Percentiles rank a stretch among this genome's conserved stretches.
These are phyloP conservation scores for Breynia disticha DNA, from an alignment of 441 rosid genomes.

Conservation along the genomic window DNA sequence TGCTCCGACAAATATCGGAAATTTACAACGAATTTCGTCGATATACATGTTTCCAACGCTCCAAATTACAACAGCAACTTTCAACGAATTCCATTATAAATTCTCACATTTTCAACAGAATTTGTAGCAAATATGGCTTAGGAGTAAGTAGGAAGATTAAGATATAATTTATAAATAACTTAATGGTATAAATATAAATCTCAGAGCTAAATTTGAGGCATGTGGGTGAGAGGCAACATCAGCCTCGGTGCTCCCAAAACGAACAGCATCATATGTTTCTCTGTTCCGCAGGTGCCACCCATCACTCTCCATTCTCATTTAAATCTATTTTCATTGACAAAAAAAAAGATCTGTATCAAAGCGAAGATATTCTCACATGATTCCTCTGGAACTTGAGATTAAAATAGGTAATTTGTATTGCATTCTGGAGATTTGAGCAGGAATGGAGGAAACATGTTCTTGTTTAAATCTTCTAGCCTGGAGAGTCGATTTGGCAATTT, in stretches of 20 bases:
- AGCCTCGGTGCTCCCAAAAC: constrained; percentile 8
- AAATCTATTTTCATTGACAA: not conserved
- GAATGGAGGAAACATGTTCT: not conserved
- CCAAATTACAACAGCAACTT: too few species aligned
- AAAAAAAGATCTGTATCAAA: constrained; percentile 1
- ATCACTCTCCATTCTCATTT: not conserved
- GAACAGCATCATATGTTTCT: not conserved
- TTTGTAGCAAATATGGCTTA: not conserved
- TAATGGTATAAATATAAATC: not conserved
- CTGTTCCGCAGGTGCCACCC: constrained; percentile 3
- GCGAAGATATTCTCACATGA: constrained; percentile 16
- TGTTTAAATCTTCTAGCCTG: constrained; percentile 1
- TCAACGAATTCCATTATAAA: too few species aligned
- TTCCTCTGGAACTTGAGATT: not conserved
- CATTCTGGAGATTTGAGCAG: constrained; percentile 3
- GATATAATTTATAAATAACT: not conserved
- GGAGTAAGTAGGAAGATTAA: not conserved
- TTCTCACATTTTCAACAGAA: too few species aligned
- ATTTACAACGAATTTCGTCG: too few species aligned
- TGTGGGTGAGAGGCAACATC: constrained; percentile 17
- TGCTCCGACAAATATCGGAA: too few species aligned
- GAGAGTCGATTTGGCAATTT: constrained; percentile 1
- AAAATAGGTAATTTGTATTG: not conserved
- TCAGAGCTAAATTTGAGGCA: constrained; percentile 5
- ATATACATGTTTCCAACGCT: too few species aligned